phyloP scores from a whole-genome alignment of 1,284 basidiomycete species.

The Trichosporon ovoides region DNA sequence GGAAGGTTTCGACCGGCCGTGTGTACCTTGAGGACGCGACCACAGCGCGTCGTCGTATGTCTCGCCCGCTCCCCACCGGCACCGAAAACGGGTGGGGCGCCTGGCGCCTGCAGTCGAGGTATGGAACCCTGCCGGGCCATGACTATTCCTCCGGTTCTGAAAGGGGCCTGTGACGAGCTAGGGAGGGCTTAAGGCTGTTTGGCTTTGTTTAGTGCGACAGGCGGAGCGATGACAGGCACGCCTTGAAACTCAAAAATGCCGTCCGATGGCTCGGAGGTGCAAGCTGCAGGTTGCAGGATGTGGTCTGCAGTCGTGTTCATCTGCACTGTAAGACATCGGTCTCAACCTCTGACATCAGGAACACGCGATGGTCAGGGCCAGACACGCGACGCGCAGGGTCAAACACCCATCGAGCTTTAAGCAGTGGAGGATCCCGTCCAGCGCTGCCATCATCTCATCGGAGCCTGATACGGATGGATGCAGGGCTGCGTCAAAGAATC shows the following conservation, averaged over 20 bases:
- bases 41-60: not conserved
- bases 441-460: too few species aligned
- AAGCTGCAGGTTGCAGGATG: not conserved
- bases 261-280: not conserved
- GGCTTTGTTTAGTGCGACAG: not conserved
- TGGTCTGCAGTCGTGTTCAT: not conserved
- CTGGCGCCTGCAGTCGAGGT: not conserved
- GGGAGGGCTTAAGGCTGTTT: slow-evolving; percentile 2
- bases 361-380: not conserved
- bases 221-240: not conserved
- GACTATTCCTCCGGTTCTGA: not conserved
- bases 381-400: not conserved
- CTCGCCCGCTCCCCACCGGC: too few species aligned
- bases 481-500: too few species aligned
- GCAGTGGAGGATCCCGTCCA: not conserved
- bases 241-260: not conserved
- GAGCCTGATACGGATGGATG: too few species aligned
- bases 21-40: not conserved
- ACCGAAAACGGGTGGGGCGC: too few species aligned
- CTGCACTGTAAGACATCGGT: slow-evolving; percentile 1
- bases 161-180: not conserved
- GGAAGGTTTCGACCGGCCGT: not conserved
- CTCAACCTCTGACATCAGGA: slow-evolving; percentile 5
- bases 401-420: not conserved
- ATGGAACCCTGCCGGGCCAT: not conserved